Evolutionary conservation across 2,329 filamentous ascomycete genomes (phyloP).

Genomic region (Fusarium drepaniforme): DNA sequence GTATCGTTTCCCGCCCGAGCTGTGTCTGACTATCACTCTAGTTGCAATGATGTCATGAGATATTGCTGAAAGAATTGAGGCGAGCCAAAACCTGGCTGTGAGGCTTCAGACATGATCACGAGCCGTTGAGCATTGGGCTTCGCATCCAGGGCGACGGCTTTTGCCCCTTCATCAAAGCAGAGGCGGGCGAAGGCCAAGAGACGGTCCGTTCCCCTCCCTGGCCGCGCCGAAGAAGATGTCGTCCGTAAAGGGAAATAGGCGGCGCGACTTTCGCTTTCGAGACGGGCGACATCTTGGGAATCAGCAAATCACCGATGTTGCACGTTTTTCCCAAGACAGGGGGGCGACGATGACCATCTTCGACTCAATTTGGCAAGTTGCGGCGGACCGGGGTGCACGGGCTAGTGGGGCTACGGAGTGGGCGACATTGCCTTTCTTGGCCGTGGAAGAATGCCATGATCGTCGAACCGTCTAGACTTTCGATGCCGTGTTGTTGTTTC

Average conservation of each 20-base stretch:
- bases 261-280: neutral
- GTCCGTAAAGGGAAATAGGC: conserved; percentile 1
- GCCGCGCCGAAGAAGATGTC: neutral
- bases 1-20: neutral
- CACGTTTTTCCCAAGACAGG: neutral
- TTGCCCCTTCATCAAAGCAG: conserved; percentile 1
- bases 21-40: neutral
- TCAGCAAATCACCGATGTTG: neutral
- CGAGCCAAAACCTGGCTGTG: neutral
- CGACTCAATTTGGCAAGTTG: neutral
- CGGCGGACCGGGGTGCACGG: neutral
- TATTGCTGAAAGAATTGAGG: neutral
- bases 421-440: neutral
- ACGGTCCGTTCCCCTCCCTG: conserved; percentile 1
- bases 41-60: conserved; percentile 3
- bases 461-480: neutral
- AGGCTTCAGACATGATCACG: neutral
- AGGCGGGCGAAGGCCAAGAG: neutral
- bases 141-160: neutral
- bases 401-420: neutral
- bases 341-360: neutral
- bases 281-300: neutral
- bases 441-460: neutral
- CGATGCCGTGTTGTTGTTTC: neutral
- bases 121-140: neutral